Evolutionary conservation across 2,329 filamentous ascomycete species (phyloP), one percentile per base, ranked within the genome.

Genomic region (Ceratocystis harringtonii): DNA sequence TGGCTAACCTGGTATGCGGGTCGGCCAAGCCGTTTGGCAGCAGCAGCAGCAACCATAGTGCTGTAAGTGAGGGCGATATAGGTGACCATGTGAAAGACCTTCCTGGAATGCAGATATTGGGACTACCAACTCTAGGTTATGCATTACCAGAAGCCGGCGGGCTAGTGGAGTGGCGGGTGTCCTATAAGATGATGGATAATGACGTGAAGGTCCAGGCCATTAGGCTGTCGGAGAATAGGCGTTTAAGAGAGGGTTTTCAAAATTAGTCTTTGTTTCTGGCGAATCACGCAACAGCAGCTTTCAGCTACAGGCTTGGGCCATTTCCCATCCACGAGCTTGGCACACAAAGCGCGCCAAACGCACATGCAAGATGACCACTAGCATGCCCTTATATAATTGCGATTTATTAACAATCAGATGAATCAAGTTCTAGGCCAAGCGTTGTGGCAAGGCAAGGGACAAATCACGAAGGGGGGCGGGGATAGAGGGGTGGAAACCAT

Each of bases 111-210:
- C 77, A 75, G 50, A 70, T 84, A 65, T 68, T 85, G 12, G 81
- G 79, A 28, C 74, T 84, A 67, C 81, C 82, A 2, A 81, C 80
- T 25, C 71, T 85, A 55, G 78, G 77, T 0, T 71, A 83, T 3
- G 72, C 76, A 1, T 67, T 81, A 6, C 79, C 80, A 0, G 75
- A 77, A 0, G 67, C 81, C 25, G 75, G 79, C 55, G 69, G 78
- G 32, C 81, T 78, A 79, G 70, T 83, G 6, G 70, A 74, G 62
- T 83, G 77, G 65, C 77, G 82, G 68, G 72, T 78, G 2, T 73
- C 79, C 63, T 84, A 82, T 68, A 78, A 77, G 66, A 78, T 78
- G 68, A 75, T 81, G 0, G 81, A 83, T 66, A 70, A 71, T 6
- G 70, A 70, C 0, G 70, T 80, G 17, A 69, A 81, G 19, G 71